These are phyloP conservation scores for Boletus pseudopeckii DNA, from an alignment of 768 basidiomycete species.

Conservation along the genomic window DNA sequence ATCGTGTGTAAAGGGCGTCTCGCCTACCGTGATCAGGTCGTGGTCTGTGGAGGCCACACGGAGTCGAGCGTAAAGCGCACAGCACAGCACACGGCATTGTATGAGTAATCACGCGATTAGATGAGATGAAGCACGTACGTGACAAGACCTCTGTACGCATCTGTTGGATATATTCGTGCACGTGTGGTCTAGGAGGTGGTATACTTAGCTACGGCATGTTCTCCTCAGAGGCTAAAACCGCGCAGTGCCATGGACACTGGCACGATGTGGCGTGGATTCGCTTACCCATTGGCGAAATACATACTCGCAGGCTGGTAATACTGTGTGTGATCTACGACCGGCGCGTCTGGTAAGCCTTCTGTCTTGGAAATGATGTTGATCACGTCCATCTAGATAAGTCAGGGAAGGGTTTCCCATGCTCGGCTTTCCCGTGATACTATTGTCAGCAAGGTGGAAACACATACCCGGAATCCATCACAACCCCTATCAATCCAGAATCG, in stretches of 20 bases:
- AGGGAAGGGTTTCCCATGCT: not conserved
- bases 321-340: slow-evolving; percentile 47
- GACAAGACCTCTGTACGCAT: slow-evolving; percentile 62
- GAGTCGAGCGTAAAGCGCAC: slow-evolving; percentile 3
- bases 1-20: slow-evolving; percentile 56
- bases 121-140: slow-evolving; percentile 37
- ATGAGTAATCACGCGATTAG: slow-evolving; percentile 16
- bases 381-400: slow-evolving; percentile 57
- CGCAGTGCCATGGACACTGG: not conserved
- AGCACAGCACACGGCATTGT: not conserved
- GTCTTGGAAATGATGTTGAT: slow-evolving; percentile 68
- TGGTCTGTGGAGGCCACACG: slow-evolving; percentile 35
- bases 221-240: slow-evolving; percentile 5
- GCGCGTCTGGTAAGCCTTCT: slow-evolving; percentile 63
- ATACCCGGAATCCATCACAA: slow-evolving; percentile 70
- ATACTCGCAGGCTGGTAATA: slow-evolving; percentile 52
- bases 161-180: slow-evolving; percentile 66
- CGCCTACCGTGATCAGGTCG: slow-evolving; percentile 64
- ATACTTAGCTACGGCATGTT: not conserved
- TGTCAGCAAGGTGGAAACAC: slow-evolving; percentile 19
- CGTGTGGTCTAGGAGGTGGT: slow-evolving; percentile 45
- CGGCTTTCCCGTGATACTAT: not conserved
- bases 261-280: slow-evolving; percentile 9
- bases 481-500: slow-evolving; percentile 72
- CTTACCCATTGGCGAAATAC: slow-evolving; percentile 59